Base-by-base conservation (phyloP, 2,329 filamentous ascomycete species). In the Pseudopithomyces chartarum region DNA sequence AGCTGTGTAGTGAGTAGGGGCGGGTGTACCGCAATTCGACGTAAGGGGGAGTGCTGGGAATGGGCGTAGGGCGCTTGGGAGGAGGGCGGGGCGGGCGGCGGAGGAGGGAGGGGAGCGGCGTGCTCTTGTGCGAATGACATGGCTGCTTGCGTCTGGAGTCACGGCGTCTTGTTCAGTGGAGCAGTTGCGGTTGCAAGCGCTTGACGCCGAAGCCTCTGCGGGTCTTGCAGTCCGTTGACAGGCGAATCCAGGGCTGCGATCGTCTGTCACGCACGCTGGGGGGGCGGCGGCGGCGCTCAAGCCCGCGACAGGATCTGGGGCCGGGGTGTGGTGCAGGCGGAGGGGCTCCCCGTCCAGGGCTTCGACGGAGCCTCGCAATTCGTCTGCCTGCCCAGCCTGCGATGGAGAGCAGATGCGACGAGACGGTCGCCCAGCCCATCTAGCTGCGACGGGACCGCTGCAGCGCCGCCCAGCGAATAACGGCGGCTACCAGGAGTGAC, bases 1-100 rank as follows among this genome's bases (percentile, higher is more conserved):
- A 79, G 70, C 61, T 71, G 68, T 46, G 78, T 78, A 32, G 74
- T 77, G 56, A 79, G 70, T 17, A 73, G 69, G 34, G 76, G 74
- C 59, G 77, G 76, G 68, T 76, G 78, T 64, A 77, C 73, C 61
- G 74, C 71, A 49, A 73, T 66, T 63, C 73, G 73, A 61, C 73
- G 54, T 54, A 66, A 61, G 52, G 71, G 60, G 61, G 72, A 72
- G 52, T 54, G 54, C 49, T 52, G 44, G 59, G 56, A 13, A 48
- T 47, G 3, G 56, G 47, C 23, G 32, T 38, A 23, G 42, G 42
- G 36, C 23, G 53, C 48, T 19, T 59, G 57, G 13, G 56, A 63
- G 13, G 56, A 63, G 20, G 65, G 61, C 56, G 67, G 59, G 22
- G 60, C 61, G 46, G 67, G 60, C 39, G 67, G 65, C 43, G 69